phyloP scores from a whole-genome alignment of 2,329 filamentous ascomycete species.

The Sarocladium brachiariae region DNA sequence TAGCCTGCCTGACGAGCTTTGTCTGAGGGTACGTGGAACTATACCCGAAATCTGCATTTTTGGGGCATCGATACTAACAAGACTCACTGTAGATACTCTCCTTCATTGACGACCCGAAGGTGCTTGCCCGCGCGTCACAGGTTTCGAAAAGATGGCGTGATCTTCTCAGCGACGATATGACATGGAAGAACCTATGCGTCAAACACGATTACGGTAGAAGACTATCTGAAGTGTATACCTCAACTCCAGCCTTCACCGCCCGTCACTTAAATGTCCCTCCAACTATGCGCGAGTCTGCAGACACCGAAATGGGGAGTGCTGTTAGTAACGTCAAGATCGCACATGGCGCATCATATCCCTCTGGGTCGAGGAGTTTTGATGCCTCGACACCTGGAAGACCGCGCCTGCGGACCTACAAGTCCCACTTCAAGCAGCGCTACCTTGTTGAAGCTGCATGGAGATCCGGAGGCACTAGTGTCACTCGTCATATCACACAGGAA shows the following conservation, averaged over 20 bases:
- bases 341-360: constrained; percentile 26
- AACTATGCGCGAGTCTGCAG: constrained; percentile 21
- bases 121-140: constrained; percentile 85
- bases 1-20: constrained; percentile 85
- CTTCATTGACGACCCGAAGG: constrained; percentile 95
- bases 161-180: constrained; percentile 90
- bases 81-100: constrained; percentile 64
- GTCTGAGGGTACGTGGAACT: constrained; percentile 61
- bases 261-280: constrained; percentile 23
- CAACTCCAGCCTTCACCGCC: constrained; percentile 22
- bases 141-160: constrained; percentile 95
- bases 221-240: constrained; percentile 43
- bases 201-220: constrained; percentile 80
- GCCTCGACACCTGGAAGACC: constrained; percentile 37
- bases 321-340: constrained; percentile 40
- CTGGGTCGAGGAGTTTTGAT: constrained; percentile 49
- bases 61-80: constrained; percentile 3
- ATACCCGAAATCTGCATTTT: neutral
- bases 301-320: constrained; percentile 28
- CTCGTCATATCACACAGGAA: constrained; percentile 88
- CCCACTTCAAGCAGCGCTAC: constrained; percentile 96
- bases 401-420: constrained; percentile 80
- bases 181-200: constrained; percentile 95
- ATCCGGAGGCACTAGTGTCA: constrained; percentile 76
- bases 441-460: constrained; percentile 97